These are phyloP conservation scores for Pugionium dolabratum DNA, from an alignment of 345 rosid genomes.

Conservation along the genomic window DNA sequence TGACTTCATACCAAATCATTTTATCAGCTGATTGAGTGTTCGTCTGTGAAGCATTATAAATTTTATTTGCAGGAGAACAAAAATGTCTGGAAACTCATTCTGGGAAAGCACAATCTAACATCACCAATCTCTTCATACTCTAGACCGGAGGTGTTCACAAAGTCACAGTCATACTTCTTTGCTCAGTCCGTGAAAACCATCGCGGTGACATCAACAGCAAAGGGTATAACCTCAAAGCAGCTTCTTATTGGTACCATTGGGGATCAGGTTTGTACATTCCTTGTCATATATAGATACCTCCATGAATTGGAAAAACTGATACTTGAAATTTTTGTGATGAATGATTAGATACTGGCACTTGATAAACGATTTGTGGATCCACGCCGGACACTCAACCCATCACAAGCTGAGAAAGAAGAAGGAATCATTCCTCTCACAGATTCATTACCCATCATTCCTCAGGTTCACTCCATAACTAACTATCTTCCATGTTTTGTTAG, in stretches of 20 bases:
- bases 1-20: slow-evolving; percentile 26
- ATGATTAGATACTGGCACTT: slow-evolving; percentile 44
- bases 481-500: not conserved
- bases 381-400: slow-evolving; percentile 87
- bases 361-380: slow-evolving; percentile 96
- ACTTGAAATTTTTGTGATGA: slow-evolving; percentile 4
- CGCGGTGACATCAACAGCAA: slow-evolving; percentile 87
- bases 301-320: slow-evolving; percentile 5
- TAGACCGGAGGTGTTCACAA: slow-evolving; percentile 79
- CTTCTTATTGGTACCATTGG: slow-evolving; percentile 91
- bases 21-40: slow-evolving; percentile 16
- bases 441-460: slow-evolving; percentile 87
- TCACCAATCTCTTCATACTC: slow-evolving; percentile 82
- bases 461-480: slow-evolving; percentile 52
- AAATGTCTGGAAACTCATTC: slow-evolving; percentile 85
- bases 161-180: slow-evolving; percentile 93
- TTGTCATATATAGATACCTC: slow-evolving; percentile 1
- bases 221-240: slow-evolving; percentile 98
- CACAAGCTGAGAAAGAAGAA: slow-evolving; percentile 96
- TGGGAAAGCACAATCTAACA: slow-evolving; percentile 96
- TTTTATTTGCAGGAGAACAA: slow-evolving; percentile 77
- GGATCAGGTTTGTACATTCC: slow-evolving; percentile 47
- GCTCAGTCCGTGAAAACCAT: slow-evolving; percentile 85
- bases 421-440: slow-evolving; percentile 91
- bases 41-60: slow-evolving; percentile 9